Evolutionary conservation across 2,329 filamentous ascomycete species (phyloP), one percentile per base, ranked within the genome.

Genomic region (Cladophialophora exuberans): DNA sequence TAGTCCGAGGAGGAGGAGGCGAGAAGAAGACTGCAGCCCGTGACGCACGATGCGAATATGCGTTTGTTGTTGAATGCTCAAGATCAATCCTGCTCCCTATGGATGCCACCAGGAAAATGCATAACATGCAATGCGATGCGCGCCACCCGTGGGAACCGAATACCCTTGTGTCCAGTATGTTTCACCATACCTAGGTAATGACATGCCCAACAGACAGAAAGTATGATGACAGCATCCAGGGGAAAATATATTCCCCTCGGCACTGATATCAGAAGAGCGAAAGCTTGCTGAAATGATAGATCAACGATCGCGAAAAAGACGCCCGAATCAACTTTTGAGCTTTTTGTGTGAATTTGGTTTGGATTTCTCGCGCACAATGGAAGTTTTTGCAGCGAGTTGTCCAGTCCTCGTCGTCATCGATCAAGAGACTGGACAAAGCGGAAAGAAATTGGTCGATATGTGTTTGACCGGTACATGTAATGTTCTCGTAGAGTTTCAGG

Each of bases 281-380:
- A 48, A 55, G 57, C 45, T 56, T 60, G 57, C 57, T 60, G 57
- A 60, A 60, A 43, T 43, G 56, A 59, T 52, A 59, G 56, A 59
- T 59, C 56, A 59, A 59, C 47, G 52, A 56, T 49, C 28, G 52
- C 46, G 43, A 50, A 52, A 17, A 51, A 17, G 44, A 39, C 6
- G 33, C n/a, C 30, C 31, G 30, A 4, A 23, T 42, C 20, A 18
- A 6, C 15, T 26, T 49, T 43, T 49, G 35, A 41, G 20, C n/a
- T n/a, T n/a, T 48, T 45, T 30, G 47, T 44, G 18, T 31, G 43
- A 5, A 36, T 53, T 49, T 45, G 39, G 28, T 48, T 43, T 41
- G 39, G 25, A 46, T 23, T 41, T 42, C 15, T 23, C 20, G 13
- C 10, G 38, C n/a, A n/a, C n/a, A n/a, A n/a, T n/a, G n/a, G n/a